Percentiles rank a stretch among this genome's conserved stretches.
Evolutionary conservation across 306 rosid species (phyloP).

Genomic region (Senna siamea): DNA sequence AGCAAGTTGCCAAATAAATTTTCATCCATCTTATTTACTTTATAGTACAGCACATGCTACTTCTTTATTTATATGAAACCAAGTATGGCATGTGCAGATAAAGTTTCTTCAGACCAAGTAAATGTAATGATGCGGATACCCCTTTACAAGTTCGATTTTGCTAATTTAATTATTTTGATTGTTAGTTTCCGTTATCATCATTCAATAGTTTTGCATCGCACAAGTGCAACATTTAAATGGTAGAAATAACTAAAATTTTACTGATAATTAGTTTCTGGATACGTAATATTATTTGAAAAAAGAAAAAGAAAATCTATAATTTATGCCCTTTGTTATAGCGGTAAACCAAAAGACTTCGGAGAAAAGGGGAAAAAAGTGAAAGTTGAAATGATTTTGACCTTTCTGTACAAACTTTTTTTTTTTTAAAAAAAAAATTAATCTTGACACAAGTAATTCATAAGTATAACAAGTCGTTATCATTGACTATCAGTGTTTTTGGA

Average conservation of each 20-base stretch:
- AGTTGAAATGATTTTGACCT: not conserved
- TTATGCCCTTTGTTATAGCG: not conserved
- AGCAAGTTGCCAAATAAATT: slow-evolving; percentile 1
- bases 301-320: not conserved
- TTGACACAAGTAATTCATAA: not conserved
- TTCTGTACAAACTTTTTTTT: not conserved
- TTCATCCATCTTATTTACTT: not conserved
- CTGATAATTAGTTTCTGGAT: not conserved
- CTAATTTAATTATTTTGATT: too few relatives aligned
- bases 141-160: too few relatives aligned
- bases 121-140: too few relatives aligned
- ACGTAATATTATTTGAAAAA: not conserved
- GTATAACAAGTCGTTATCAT: not conserved
- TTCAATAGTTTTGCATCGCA: too few relatives aligned
- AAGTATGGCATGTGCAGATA: not conserved
- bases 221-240: too few relatives aligned
- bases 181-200: not conserved
- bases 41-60: not conserved
- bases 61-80: too few relatives aligned
- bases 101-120: not conserved
- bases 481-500: too few relatives aligned
- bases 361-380: not conserved
- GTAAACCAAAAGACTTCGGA: not conserved
- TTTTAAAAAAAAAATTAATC: too few relatives aligned
- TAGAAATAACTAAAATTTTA: too few relatives aligned